phyloP scores from a whole-genome alignment of 331 rosid species.

The Pyracantha coccinea region DNA sequence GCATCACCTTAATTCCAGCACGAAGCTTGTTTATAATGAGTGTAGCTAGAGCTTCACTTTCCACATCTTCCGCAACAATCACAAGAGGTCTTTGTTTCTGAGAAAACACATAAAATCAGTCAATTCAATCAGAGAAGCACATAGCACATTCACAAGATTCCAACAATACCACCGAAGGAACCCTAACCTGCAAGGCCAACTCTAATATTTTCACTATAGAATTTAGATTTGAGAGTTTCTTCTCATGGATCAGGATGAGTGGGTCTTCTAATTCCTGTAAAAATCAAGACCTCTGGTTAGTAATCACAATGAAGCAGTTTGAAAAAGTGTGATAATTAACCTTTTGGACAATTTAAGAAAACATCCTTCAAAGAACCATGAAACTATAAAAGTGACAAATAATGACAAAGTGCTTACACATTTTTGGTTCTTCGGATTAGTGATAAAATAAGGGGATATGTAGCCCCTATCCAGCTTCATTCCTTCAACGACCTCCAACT shows the following conservation, averaged over 20 bases:
- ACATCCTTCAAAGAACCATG: not conserved
- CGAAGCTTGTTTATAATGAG: constrained; percentile 91
- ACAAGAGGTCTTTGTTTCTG: constrained; percentile 83
- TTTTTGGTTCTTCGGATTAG: constrained; percentile 91
- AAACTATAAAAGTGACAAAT: not conserved
- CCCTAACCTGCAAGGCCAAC: constrained; percentile 81
- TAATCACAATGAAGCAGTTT: not conserved
- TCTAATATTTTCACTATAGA: constrained; percentile 83
- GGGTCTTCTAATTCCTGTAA: constrained; percentile 90
- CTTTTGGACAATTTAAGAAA: too few relatives aligned
- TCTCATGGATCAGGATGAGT: constrained; percentile 83
- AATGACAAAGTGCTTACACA: constrained; percentile 53
- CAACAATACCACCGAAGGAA: constrained; percentile 18
- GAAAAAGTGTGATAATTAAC: not conserved
- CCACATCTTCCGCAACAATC: constrained; percentile 88
- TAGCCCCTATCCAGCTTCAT: constrained; percentile 97
- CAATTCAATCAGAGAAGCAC: not conserved
- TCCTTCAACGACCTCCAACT: constrained; percentile 98
- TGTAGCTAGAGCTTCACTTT: constrained; percentile 93
- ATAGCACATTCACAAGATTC: not conserved
- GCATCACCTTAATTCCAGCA: constrained; percentile 84
- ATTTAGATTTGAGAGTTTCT: constrained; percentile 80
- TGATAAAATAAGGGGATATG: constrained; percentile 86
- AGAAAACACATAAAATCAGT: not conserved
- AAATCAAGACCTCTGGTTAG: not conserved